Evolutionary conservation across 495 filamentous ascomycete species (phyloP).

Genomic region (Podospora appendiculata): DNA sequence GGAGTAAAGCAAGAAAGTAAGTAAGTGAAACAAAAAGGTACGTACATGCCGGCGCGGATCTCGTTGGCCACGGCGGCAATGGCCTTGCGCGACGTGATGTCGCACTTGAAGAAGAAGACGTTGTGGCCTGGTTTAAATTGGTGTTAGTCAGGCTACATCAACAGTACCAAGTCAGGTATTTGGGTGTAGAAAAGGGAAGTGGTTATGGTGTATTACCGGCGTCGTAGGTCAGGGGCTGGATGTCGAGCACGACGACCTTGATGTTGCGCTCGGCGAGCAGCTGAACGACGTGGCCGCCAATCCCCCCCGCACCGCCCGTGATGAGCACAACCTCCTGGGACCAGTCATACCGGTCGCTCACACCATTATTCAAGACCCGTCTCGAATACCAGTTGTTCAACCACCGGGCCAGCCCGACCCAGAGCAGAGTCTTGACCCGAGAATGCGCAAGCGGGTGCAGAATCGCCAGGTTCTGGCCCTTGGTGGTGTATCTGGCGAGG

Average conservation of each 20-base stretch:
- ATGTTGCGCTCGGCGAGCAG: constrained; percentile 50
- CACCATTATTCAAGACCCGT: constrained; percentile 53
- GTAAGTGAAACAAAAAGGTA: too few relatives aligned
- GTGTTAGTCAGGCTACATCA: not conserved
- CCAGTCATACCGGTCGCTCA: constrained; percentile 58
- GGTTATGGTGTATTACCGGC: constrained; percentile 33
- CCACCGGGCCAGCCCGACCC: constrained; percentile 40
- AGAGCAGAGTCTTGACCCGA: constrained; percentile 38
- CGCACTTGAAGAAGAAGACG: constrained; percentile 56
- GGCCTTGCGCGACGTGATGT: constrained; percentile 47
- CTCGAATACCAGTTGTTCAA: constrained; percentile 44
- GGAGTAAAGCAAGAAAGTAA: too few relatives aligned
- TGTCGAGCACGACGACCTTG: constrained; percentile 64
- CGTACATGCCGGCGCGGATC: constrained; percentile 30
- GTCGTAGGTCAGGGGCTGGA: constrained; percentile 49
- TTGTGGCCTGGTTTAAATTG: constrained; percentile 30
- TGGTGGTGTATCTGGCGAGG: constrained; percentile 49
- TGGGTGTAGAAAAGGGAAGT: not conserved
- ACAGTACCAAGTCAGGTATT: too few relatives aligned
- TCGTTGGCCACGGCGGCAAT: constrained; percentile 38
- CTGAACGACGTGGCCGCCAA: constrained; percentile 54
- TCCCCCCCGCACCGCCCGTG: constrained; percentile 64
- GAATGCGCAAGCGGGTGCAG: constrained; percentile 41
- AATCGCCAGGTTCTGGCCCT: constrained; percentile 43
- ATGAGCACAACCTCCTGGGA: constrained; percentile 60